Evolutionary conservation across 2,329 filamentous ascomycete species (phyloP), one percentile per base, ranked within the genome.

Genomic region (Aureobasidium lini): DNA sequence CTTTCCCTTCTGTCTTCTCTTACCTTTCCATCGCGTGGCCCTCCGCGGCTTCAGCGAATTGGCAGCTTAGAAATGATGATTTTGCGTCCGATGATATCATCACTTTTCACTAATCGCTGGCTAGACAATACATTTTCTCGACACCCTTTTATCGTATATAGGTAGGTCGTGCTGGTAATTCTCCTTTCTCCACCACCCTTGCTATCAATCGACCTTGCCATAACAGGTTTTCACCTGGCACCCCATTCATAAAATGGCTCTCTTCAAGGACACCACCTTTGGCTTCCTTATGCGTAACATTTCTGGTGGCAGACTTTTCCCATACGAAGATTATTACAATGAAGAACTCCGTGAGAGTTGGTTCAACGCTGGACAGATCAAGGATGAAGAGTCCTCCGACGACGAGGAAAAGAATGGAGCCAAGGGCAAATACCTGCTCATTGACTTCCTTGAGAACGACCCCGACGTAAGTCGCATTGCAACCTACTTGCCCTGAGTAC

Each of bases 401-500:
- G 61, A 48, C 4, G 58, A 56, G 11, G 49, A 62, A 16, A 42
- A 44, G 15, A 59, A 61, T 36, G 56, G 57, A 15, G 15, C 59
- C 16, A 48, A 49, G 39, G 59, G 42, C 28, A 47, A 61, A 23
- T 60, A 58, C 40, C 18, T 61, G 40, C n/a, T 62, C 10, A 59
- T 62, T 16, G 46, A 52, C 6, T 62, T 60, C 42, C 48, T 52
- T 16, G 40, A 57, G 13, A 28, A 60, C 31, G 61, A 61, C 15
- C 44, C 57, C 10, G 37, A 77, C 69, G 57, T 59, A 59, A 6
- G 47, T 46, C 23, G 47, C 11, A 34, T n/a, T n/a, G 1, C 6
- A 23, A 29, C 2, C 3, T 15, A n/a, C 15, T 15, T 3, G 34
- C 9, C 3, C 2, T 13, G 18, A 6, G 6, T 28, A 23, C 16